Percentiles rank a stretch among this genome's conserved stretches.
Conservation (phyloP, 768 basidiomycete species). For the Collybiopsis luxurians region DNA sequence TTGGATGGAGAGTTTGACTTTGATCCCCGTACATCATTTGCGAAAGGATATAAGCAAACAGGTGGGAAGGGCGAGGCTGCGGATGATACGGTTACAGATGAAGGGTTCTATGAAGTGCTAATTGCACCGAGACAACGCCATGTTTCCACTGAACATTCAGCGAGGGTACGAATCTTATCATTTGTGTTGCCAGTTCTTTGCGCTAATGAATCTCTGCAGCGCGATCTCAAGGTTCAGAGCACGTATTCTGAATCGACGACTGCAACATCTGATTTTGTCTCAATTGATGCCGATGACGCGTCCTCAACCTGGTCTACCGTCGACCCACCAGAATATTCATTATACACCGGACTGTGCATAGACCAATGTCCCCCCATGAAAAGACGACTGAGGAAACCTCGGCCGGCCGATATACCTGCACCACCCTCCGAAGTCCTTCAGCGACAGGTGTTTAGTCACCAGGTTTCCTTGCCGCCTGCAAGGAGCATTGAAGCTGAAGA, state of each 20-base stretch:
- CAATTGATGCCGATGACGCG: not conserved
- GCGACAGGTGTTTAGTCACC: constrained; percentile 6
- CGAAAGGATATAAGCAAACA: constrained; percentile 8
- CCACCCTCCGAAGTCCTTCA: constrained; percentile 9
- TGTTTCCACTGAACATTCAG: not conserved
- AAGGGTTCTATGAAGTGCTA: constrained; percentile 13
- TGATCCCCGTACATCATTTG: constrained; percentile 19
- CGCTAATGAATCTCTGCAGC: not conserved
- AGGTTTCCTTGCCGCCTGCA: not conserved
- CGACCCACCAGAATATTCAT: not conserved
- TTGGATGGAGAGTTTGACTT: constrained; percentile 19
- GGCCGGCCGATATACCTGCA: constrained; percentile 6
- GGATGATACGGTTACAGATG: constrained; percentile 12
- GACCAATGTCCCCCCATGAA: not conserved
- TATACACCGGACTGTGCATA: not conserved
- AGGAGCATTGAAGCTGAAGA: not conserved
- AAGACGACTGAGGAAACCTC: constrained; percentile 5
- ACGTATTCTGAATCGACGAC: not conserved
- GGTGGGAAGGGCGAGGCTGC: not conserved
- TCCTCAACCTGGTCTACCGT: constrained; percentile 2
- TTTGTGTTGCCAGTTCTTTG: too few relatives aligned
- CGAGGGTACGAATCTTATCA: not conserved
- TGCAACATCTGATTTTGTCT: not conserved
- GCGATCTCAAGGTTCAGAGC: not conserved
- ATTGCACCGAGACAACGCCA: not conserved